Evolutionary conservation across 176 grass and related monocot species (phyloP).

Genomic region (Luzula sylvatica): DNA sequence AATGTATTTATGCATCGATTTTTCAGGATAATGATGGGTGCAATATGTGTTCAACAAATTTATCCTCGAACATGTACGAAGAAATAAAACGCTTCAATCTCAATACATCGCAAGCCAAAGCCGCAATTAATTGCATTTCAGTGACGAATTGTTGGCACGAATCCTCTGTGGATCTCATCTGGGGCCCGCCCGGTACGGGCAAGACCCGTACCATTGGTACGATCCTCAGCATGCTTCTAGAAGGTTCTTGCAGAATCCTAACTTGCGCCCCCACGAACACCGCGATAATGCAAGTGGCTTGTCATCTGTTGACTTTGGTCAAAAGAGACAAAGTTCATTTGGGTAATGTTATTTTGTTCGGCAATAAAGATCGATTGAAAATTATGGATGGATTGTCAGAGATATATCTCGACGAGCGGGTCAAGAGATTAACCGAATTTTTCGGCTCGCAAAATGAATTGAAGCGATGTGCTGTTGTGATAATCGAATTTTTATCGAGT

Average conservation of each 20-base stretch:
- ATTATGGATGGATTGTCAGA: slow-evolving; percentile 32
- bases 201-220: slow-evolving; percentile 70
- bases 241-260: slow-evolving; percentile 46
- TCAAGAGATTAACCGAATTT: slow-evolving; percentile 29
- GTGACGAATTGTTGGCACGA: slow-evolving; percentile 29
- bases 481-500: slow-evolving; percentile 34
- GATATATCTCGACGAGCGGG: slow-evolving; percentile 61
- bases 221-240: slow-evolving; percentile 47
- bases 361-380: slow-evolving; percentile 64
- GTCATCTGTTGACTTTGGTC: slow-evolving; percentile 46
- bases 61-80: slow-evolving; percentile 26
- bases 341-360: slow-evolving; percentile 70
- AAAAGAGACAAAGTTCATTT: slow-evolving; percentile 25
- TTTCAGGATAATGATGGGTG: slow-evolving; percentile 30
- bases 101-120: slow-evolving; percentile 52
- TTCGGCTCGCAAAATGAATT: slow-evolving; percentile 37
- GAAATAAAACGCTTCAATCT: slow-evolving; percentile 32
- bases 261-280: slow-evolving; percentile 77
- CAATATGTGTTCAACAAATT: slow-evolving; percentile 25
- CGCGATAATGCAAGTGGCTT: slow-evolving; percentile 65
- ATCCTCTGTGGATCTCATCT: slow-evolving; percentile 48
- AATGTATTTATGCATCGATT: too few relatives aligned
- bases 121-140: slow-evolving; percentile 42
- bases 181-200: slow-evolving; percentile 79
- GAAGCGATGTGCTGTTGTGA: slow-evolving; percentile 36